Percentiles rank a stretch among this genome's conserved stretches.
Conservation (phyloP, 2,329 filamentous ascomycete genomes). For the Diaporthe ilicicola region DNA sequence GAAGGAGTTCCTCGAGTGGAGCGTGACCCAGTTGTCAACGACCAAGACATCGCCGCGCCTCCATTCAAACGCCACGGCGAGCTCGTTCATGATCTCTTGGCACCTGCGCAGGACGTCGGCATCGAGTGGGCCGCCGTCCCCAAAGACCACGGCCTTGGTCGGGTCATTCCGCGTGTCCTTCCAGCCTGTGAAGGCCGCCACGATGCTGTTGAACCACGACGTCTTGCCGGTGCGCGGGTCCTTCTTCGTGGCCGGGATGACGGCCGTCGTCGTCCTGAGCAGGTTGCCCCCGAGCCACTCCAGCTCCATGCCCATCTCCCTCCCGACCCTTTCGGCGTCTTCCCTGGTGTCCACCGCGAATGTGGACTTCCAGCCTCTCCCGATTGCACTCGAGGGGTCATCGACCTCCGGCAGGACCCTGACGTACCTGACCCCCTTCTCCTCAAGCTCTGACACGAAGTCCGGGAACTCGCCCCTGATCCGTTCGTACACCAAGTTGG, state of each 20-base stretch:
- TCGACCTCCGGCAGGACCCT: slow-evolving; percentile 24
- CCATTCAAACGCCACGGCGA: slow-evolving; percentile 30
- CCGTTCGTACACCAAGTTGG: slow-evolving; percentile 30
- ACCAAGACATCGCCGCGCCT: slow-evolving; percentile 27
- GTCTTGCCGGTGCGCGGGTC: slow-evolving; percentile 27
- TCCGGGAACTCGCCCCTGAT: slow-evolving; percentile 20
- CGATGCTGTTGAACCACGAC: slow-evolving; percentile 32
- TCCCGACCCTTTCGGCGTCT: slow-evolving; percentile 23
- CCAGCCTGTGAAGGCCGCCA: slow-evolving; percentile 32
- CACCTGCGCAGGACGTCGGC: slow-evolving; percentile 23
- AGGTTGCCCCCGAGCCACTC: slow-evolving; percentile 29
- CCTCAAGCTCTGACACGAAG: slow-evolving; percentile 28
- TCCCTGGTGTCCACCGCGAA: slow-evolving; percentile 21
- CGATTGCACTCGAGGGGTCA: slow-evolving; percentile 32
- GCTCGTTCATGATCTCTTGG: slow-evolving; percentile 30
- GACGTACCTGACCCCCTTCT: slow-evolving; percentile 31
- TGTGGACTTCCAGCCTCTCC: slow-evolving; percentile 32
- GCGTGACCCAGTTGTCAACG: slow-evolving; percentile 28
- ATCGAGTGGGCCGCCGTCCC: slow-evolving; percentile 28
- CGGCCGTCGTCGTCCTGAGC: slow-evolving; percentile 30
- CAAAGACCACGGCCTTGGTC: slow-evolving; percentile 30
- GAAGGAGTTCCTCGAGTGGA: slow-evolving; percentile 32
- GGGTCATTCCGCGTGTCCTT: slow-evolving; percentile 31
- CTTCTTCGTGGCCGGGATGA: slow-evolving; percentile 26
- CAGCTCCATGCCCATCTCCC: slow-evolving; percentile 27